Evolutionary conservation across 768 basidiomycete species (phyloP), one percentile per base, ranked within the genome.

Genomic region (Kwoniella sp.): DNA sequence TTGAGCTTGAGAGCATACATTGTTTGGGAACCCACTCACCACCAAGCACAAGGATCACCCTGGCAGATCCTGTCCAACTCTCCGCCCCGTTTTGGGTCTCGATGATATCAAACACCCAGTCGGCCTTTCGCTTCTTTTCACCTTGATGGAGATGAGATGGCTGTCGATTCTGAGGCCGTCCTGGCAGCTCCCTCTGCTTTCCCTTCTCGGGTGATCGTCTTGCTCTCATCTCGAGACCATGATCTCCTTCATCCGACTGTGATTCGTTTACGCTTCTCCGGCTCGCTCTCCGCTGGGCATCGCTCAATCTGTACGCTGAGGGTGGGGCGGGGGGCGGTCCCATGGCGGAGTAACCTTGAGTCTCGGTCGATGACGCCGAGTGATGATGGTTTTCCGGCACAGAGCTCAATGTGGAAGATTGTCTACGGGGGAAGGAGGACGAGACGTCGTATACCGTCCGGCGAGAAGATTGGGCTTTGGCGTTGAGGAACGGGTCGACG

Each of bases 31-130:
- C n/a, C n/a, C n/a, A 62, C 65, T 45, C 36, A 67, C 65, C 27
- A 23, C 65, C 65, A 26, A 67, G 42, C 9, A 63, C 51, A 20
- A 67, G 36, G 1, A 67, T 46, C 15, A 63, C 57, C 19, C 62
- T 37, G 7, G 55, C 45, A 5, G 42, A 17, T 3, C 53, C 46
- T 19, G 20, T 26, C 65, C 65, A 67, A 20, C 19, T 46, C 9
- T 53, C 56, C 23, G 43, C 45, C 5, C 62, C 62, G 23, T 40
- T 41, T 23, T 50, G 39, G 8, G 43, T 50, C 27, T 59, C 48
- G 1, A 48, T 4, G 11, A 60, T 10, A 41, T 66, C 64, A 2
- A 66, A 42, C 2, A 60, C 49, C 64, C 64, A 66, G 7, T 55
- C 41, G n/a, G 58, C 57, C 31, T 36, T 46, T 33, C 22, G 28